Conservation (phyloP, 1,284 basidiomycete species). For the Puccinia coronata region DNA sequence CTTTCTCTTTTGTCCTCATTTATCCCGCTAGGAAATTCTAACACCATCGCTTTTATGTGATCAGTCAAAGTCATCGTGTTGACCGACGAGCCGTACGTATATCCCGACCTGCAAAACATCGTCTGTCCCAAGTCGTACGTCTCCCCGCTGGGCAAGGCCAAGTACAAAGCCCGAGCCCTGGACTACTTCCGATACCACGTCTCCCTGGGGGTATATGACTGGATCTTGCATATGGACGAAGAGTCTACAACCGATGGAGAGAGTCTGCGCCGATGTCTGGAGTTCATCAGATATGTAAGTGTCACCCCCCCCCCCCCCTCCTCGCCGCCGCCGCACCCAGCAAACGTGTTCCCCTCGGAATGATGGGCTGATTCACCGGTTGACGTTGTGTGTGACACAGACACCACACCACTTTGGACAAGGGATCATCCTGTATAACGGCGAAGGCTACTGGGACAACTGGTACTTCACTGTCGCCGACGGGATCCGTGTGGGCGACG, state of each 20-base stretch:
- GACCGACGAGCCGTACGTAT: slow-evolving; percentile 61
- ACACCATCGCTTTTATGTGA: not conserved
- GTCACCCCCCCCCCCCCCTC: not conserved
- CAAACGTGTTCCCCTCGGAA: not conserved
- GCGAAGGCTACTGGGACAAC: slow-evolving; percentile 61
- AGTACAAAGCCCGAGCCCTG: slow-evolving; percentile 61
- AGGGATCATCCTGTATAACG: slow-evolving; percentile 61
- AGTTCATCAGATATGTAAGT: slow-evolving; percentile 59
- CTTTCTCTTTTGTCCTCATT: not conserved
- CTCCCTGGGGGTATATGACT: slow-evolving; percentile 60
- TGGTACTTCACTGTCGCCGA: slow-evolving; percentile 62
- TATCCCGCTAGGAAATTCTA: too few species aligned
- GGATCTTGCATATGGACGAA: slow-evolving; percentile 60
- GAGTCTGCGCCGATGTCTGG: slow-evolving; percentile 59
- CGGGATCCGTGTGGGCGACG: slow-evolving; percentile 61
- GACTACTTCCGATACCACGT: slow-evolving; percentile 61
- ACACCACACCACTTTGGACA: slow-evolving; percentile 61
- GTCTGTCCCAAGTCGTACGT: slow-evolving; percentile 61
- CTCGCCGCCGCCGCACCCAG: too few species aligned
- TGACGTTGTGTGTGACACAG: slow-evolving; percentile 44
- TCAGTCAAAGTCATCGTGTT: slow-evolving; percentile 60
- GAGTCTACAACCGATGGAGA: slow-evolving; percentile 61
- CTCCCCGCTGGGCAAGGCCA: slow-evolving; percentile 60
- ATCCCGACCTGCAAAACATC: slow-evolving; percentile 61
- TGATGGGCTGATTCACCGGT: not conserved